Conservation (phyloP, 257 asterid species). For the Gentiana macrophylla region DNA sequence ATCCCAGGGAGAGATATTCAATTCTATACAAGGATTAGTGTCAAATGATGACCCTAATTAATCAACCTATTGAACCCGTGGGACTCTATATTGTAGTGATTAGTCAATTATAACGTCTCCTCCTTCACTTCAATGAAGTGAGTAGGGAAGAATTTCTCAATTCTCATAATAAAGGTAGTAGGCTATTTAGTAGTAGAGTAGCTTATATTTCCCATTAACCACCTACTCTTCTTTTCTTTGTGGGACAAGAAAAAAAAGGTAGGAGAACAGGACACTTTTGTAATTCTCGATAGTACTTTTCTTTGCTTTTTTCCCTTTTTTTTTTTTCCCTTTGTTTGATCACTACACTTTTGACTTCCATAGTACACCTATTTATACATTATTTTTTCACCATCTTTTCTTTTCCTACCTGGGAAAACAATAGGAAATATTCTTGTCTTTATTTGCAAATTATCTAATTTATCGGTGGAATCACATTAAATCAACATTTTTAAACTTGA, state of each 20-base stretch:
- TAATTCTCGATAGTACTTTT: conserved; percentile 47
- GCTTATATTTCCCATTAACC: conserved; percentile 17
- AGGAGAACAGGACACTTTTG: conserved; percentile 39
- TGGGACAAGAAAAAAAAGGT: conserved; percentile 16
- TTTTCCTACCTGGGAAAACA: too few relatives aligned
- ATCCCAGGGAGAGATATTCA: too few relatives aligned
- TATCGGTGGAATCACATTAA: too few relatives aligned
- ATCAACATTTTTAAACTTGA: too few relatives aligned
- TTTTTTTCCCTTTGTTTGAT: conserved; percentile 30
- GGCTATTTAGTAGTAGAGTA: background rate
- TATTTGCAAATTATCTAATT: too few relatives aligned
- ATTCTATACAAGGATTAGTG: too few relatives aligned
- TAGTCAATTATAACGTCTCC: conserved; percentile 47
- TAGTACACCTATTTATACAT: too few relatives aligned
- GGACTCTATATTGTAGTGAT: conserved; percentile 18
- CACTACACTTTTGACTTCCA: conserved; percentile 43
- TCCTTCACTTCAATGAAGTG: too few relatives aligned
- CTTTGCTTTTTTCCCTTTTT: conserved; percentile 20
- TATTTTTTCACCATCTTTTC: too few relatives aligned
- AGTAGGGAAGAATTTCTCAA: background rate
- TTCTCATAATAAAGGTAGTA: conserved; percentile 16
- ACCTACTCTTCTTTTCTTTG: conserved; percentile 21
- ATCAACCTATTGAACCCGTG: too few relatives aligned
- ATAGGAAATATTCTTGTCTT: too few relatives aligned
- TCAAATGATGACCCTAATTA: too few relatives aligned